Conservation (phyloP, 2,329 filamentous ascomycete species). For the Eutypa lata region DNA sequence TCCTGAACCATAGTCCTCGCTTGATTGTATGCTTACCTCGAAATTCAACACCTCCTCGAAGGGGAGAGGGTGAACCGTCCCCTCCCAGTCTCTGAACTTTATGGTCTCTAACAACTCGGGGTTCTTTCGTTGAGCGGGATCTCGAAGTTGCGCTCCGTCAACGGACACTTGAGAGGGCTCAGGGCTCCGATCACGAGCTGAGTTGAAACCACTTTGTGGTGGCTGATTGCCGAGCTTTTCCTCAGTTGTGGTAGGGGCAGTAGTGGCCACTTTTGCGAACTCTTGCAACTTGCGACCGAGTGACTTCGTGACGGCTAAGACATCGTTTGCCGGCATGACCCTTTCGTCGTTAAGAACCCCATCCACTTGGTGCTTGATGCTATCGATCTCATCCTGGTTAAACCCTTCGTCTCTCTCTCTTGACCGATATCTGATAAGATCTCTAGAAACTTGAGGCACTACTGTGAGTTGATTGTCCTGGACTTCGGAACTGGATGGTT, state of each 20-base stretch:
- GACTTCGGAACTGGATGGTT: neutral
- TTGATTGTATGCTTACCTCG: no score
- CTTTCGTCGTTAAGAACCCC: neutral
- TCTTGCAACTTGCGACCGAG: neutral
- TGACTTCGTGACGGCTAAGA: neutral
- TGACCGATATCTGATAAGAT: neutral
- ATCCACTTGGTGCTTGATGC: neutral
- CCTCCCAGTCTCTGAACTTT: no score
- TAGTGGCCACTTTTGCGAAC: neutral
- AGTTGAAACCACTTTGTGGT: no score
- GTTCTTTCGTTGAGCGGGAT: no score
- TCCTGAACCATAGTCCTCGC: no score
- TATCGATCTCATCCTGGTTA: neutral
- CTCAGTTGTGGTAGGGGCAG: neutral
- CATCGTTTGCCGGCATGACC: neutral
- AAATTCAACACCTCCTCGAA: no score
- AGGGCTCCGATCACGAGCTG: no score
- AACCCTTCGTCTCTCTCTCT: neutral
- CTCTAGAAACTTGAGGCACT: neutral
- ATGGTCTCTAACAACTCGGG: no score
- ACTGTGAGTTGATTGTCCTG: neutral
- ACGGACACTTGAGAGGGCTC: no score
- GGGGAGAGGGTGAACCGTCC: no score
- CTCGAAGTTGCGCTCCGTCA: no score
- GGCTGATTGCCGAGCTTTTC: neutral